Evolutionary conservation across 2,329 filamentous ascomycete genomes (phyloP), one percentile per base, ranked within the genome.

Genomic region (Byssoonygena ceratinophila): DNA sequence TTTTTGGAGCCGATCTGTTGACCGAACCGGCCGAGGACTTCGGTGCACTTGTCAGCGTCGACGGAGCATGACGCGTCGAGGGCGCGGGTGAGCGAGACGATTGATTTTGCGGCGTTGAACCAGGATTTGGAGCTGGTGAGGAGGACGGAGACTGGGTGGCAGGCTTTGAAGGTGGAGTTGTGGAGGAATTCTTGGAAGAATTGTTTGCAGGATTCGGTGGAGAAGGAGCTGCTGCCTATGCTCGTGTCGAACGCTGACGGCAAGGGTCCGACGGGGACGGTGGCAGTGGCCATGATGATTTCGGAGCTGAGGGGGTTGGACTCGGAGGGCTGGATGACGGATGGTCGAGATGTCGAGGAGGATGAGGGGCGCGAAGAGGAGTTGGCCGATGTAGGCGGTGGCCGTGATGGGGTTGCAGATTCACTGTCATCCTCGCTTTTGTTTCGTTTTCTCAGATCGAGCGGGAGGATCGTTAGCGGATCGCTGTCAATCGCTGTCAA

Each of bases 51-150:
- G 5, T 74, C 71, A 51, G 81, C 69, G 60, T 90, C 75, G 55
- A 83, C 82, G 2, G 74, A 73, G 68, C 92, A 98, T 8, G 87
- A 80, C 14, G 81, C 79, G 60, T 95, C 86, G 48, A 98, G 80
- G 18, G 86, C 82, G 56, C 81, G 80, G 1, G 88, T 87, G 55
- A 91, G 85, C 59, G 78, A 76, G 46, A 85, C 74, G 32, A 84
- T 74, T 4, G 85, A 85, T 63, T 80, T 83, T 56, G 84, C 77
- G 16, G 83, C 83, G 52, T 87, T 74, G 73, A 97, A 97, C 71
- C 96, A 95, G 37, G 81, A 81, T 48, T 77, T 79, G 8, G 91
- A 96, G 57, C 85, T 88, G 82, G 94, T 66, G 8, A 97, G 74
- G 58, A 97, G 78, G 61, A 95, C 75, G 1, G 90, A 95, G 53